Conservation (phyloP, 2,329 filamentous ascomycete genomes). For the Parastagonospora nodorum region DNA sequence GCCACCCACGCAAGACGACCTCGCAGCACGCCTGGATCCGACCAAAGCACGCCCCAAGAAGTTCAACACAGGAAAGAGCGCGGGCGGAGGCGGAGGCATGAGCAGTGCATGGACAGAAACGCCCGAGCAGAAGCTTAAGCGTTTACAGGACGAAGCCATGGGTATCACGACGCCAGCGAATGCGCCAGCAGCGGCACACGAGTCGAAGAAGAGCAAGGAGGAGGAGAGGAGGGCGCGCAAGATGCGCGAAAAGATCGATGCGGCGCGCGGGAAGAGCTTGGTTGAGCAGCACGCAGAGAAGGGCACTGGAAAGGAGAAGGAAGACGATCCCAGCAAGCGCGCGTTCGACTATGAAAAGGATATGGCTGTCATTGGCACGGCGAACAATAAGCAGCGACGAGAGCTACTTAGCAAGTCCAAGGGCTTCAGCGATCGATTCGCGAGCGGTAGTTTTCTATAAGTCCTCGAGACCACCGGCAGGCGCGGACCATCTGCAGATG, state of each 20-base stretch:
- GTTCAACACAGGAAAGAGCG: slow-evolving; percentile 74
- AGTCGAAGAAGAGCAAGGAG: slow-evolving; percentile 45
- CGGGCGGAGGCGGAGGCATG: slow-evolving; percentile 56
- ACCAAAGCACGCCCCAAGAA: slow-evolving; percentile 81
- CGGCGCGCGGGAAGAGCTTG: slow-evolving; percentile 50
- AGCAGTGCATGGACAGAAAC: slow-evolving; percentile 86
- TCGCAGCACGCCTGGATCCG: slow-evolving; percentile 72
- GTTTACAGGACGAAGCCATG: slow-evolving; percentile 80
- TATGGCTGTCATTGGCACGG: slow-evolving; percentile 75
- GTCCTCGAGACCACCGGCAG: too few species aligned
- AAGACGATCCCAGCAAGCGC: slow-evolving; percentile 86
- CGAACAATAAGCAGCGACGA: slow-evolving; percentile 73
- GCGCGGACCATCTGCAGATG: too few species aligned
- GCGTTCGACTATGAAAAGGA: slow-evolving; percentile 94
- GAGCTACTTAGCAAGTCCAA: slow-evolving; percentile 80
- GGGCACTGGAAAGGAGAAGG: slow-evolving; percentile 65
- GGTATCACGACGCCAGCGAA: slow-evolving; percentile 63
- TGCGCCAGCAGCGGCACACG: slow-evolving; percentile 22
- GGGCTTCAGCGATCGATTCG: slow-evolving; percentile 82
- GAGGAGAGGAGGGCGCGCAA: slow-evolving; percentile 54
- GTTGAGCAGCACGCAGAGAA: slow-evolving; percentile 54
- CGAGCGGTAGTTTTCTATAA: slow-evolving; percentile 69
- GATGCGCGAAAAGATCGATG: slow-evolving; percentile 62
- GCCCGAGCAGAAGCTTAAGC: slow-evolving; percentile 81
- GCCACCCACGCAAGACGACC: slow-evolving; percentile 55